These are phyloP conservation scores for Croton laevigatus DNA, from an alignment of 441 rosid species.

Conservation along the genomic window DNA sequence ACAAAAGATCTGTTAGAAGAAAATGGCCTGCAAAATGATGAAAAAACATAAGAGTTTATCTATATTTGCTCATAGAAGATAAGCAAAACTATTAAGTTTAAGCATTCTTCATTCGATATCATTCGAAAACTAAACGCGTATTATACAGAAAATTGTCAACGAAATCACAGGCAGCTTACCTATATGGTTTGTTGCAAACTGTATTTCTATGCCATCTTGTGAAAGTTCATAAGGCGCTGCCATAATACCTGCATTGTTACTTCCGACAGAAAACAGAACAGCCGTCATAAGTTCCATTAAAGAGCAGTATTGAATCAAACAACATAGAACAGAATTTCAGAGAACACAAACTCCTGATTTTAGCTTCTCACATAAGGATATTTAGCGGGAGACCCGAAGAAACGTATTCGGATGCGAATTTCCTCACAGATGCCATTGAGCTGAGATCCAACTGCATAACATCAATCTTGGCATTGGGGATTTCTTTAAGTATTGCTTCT, in stretches of 20 bases:
- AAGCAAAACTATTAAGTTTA: background rate
- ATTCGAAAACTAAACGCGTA: no score
- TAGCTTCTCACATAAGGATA: slow-evolving; percentile 30
- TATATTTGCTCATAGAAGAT: background rate
- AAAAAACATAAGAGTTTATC: background rate
- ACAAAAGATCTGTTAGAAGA: slow-evolving; percentile 36
- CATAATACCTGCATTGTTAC: slow-evolving; percentile 38
- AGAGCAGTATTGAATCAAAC: background rate
- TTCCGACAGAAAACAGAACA: slow-evolving; percentile 1
- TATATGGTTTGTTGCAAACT: slow-evolving; percentile 32
- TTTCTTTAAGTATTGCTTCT: slow-evolving; percentile 29
- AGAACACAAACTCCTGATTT: background rate
- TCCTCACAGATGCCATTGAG: slow-evolving; percentile 29
- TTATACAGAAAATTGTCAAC: background rate
- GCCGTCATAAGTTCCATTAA: no score
- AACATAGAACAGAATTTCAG: background rate
- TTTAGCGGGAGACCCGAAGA: slow-evolving; percentile 29
- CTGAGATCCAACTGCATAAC: slow-evolving; percentile 35
- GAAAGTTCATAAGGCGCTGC: slow-evolving; percentile 25
- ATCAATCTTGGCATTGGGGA: slow-evolving; percentile 27
- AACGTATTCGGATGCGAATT: slow-evolving; percentile 25
- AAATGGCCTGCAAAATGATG: slow-evolving; percentile 37
- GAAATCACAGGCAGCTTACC: slow-evolving; percentile 13
- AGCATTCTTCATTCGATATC: no score
- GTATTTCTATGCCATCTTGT: slow-evolving; percentile 30